Evolutionary conservation across 768 basidiomycete genomes (phyloP).

Genomic region (Pleurotus ostreatus): DNA sequence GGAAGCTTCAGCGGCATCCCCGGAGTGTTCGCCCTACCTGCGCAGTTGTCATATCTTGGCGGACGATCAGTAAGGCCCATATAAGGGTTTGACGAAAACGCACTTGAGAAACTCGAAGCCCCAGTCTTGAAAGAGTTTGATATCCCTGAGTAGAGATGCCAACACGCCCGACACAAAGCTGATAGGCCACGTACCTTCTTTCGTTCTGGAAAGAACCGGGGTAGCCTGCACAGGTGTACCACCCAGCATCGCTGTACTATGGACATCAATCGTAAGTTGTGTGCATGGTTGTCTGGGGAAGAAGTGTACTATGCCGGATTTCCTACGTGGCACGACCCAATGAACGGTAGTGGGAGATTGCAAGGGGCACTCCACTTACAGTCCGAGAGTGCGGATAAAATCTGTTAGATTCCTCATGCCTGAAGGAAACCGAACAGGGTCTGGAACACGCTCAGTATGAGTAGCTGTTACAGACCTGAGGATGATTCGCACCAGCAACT

Average conservation of each 20-base stretch:
- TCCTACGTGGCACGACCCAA: conserved; percentile 25
- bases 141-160: conserved; percentile 35
- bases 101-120: conserved; percentile 66
- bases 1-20: not conserved
- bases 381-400: conserved; percentile 49
- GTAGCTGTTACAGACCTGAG: not conserved
- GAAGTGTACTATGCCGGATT: conserved; percentile 56
- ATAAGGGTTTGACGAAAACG: conserved; percentile 11
- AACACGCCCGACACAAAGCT: not conserved
- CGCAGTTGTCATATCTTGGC: conserved; percentile 58
- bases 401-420: conserved; percentile 58
- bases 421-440: conserved; percentile 46
- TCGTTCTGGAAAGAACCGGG: conserved; percentile 67
- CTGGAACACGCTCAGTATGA: conserved; percentile 22
- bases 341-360: not conserved
- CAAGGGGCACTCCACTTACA: conserved; percentile 32
- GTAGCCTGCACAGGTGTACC: conserved; percentile 63
- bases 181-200: conserved; percentile 35
- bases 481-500: conserved; percentile 42
- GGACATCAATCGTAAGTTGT: too few relatives aligned
- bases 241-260: conserved; percentile 65
- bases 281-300: not conserved
- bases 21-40: conserved; percentile 28
- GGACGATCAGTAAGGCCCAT: not conserved
- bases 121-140: conserved; percentile 58